These are phyloP conservation scores for Durotheca rogersii DNA, from an alignment of 495 filamentous ascomycete species.

Conservation along the genomic window DNA sequence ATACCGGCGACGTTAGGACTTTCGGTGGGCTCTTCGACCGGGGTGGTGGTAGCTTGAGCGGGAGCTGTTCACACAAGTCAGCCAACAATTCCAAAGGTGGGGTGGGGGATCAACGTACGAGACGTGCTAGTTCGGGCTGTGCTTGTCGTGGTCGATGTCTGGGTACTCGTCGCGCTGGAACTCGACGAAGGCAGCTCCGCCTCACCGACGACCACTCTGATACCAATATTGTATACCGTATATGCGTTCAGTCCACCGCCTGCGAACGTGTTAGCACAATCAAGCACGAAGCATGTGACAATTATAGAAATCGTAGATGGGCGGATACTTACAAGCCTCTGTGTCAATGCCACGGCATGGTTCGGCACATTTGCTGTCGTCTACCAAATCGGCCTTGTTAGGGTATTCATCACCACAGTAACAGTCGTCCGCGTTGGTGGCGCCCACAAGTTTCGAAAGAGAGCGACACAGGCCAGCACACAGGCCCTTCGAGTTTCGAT, in stretches of 20 bases:
- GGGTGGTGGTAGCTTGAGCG: slow-evolving; percentile 29
- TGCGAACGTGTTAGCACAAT: too few relatives aligned
- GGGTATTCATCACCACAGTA: slow-evolving; percentile 65
- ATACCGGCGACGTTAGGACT: slow-evolving; percentile 62
- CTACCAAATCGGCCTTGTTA: slow-evolving; percentile 44
- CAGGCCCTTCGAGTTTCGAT: slow-evolving; percentile 27
- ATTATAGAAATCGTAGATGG: neutral
- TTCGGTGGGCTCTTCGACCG: slow-evolving; percentile 36
- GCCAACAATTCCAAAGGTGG: too few relatives aligned
- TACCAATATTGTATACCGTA: slow-evolving; percentile 55
- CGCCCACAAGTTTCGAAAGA: slow-evolving; percentile 14
- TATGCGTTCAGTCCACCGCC: slow-evolving; percentile 53
- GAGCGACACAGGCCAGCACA: slow-evolving; percentile 21
- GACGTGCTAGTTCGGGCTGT: slow-evolving; percentile 17
- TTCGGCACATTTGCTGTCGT: slow-evolving; percentile 54
- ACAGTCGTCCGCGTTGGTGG: slow-evolving; percentile 45
- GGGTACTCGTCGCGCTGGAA: slow-evolving; percentile 21
- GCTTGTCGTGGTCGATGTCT: slow-evolving; percentile 12
- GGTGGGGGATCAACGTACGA: too few relatives aligned
- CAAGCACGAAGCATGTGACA: too few relatives aligned
- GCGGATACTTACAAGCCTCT: slow-evolving; percentile 58
- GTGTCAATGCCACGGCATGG: slow-evolving; percentile 55
- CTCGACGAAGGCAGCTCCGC: slow-evolving; percentile 26
- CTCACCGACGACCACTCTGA: slow-evolving; percentile 34
- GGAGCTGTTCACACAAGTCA: slow-evolving; percentile 13